phyloP scores from a whole-genome alignment of 768 basidiomycete genomes.

The Leccinum ochraceum region DNA sequence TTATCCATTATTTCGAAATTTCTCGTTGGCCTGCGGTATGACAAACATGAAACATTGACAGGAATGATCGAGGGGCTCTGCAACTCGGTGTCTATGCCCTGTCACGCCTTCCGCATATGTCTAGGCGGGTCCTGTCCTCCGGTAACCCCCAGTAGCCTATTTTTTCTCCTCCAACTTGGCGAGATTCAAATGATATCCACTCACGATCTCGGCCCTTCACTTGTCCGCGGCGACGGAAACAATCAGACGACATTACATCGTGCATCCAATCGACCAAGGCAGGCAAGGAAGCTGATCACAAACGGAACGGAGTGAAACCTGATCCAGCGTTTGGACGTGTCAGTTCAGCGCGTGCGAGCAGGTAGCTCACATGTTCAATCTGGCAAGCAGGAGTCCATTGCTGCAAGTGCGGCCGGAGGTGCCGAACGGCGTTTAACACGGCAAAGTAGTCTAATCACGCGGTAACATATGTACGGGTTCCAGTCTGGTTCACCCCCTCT shows the following conservation, averaged over 20 bases:
- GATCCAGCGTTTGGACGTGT: background rate
- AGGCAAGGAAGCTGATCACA: slow-evolving; percentile 1
- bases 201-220: slow-evolving; percentile 10
- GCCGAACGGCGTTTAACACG: background rate
- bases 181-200: slow-evolving; percentile 5
- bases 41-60: slow-evolving; percentile 45
- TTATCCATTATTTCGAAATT: slow-evolving; percentile 13
- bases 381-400: background rate
- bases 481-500: background rate
- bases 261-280: background rate
- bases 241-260: background rate
- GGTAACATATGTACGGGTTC: background rate
- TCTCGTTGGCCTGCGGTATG: slow-evolving; percentile 19
- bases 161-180: slow-evolving; percentile 16
- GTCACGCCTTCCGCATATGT: slow-evolving; percentile 37
- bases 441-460: background rate
- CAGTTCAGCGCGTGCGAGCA: background rate
- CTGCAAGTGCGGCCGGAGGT: background rate
- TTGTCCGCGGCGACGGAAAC: background rate
- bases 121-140: slow-evolving; percentile 34
- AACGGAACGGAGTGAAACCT: slow-evolving; percentile 6
- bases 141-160: slow-evolving; percentile 41
- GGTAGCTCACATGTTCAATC: background rate
- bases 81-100: slow-evolving; percentile 26
- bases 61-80: slow-evolving; percentile 42